Conservation (phyloP, 2,329 filamentous ascomycete species). For the Cladosporium sp. region DNA sequence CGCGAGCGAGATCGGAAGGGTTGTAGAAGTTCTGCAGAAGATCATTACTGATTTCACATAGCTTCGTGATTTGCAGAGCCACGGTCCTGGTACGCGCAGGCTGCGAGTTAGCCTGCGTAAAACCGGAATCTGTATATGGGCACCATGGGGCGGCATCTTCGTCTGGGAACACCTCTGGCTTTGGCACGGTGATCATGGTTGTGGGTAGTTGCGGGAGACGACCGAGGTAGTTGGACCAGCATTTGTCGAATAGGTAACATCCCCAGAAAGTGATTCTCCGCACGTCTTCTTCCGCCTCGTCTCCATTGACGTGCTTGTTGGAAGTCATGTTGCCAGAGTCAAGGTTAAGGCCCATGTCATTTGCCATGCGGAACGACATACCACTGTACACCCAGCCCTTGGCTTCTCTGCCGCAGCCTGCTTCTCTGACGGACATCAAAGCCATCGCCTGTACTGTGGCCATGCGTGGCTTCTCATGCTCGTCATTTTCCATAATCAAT, state of each 20-base stretch:
- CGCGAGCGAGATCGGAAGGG: slow-evolving; percentile 63
- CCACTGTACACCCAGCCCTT: slow-evolving; percentile 98
- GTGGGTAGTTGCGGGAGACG: slow-evolving; percentile 83
- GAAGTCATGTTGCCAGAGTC: slow-evolving; percentile 68
- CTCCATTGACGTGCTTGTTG: slow-evolving; percentile 43
- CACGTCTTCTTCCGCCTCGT: slow-evolving; percentile 84
- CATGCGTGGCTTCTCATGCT: slow-evolving; percentile 84
- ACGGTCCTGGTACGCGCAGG: slow-evolving; percentile 80
- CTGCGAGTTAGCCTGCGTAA: slow-evolving; percentile 70
- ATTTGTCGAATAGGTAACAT: slow-evolving; percentile 97
- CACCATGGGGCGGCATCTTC: slow-evolving; percentile 87
- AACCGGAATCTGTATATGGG: slow-evolving; percentile 82
- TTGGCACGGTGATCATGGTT: slow-evolving; percentile 78
- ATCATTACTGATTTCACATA: slow-evolving; percentile 94
- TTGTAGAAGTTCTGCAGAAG: slow-evolving; percentile 89
- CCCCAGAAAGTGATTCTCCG: slow-evolving; percentile 95
- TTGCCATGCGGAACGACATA: slow-evolving; percentile 97
- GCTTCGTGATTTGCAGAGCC: slow-evolving; percentile 74
- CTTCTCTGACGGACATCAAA: slow-evolving; percentile 94
- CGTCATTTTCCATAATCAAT: slow-evolving; percentile 84
- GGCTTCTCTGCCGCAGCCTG: slow-evolving; percentile 88
- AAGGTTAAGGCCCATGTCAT: slow-evolving; percentile 87
- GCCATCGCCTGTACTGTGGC: slow-evolving; percentile 92
- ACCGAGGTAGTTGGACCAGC: slow-evolving; percentile 96
- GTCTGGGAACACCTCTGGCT: slow-evolving; percentile 84